A percentile compares a stretch with the other conserved stretches of the same genome.
Conservation (phyloP, 306 rosid genomes). For the Castanea sativa region DNA sequence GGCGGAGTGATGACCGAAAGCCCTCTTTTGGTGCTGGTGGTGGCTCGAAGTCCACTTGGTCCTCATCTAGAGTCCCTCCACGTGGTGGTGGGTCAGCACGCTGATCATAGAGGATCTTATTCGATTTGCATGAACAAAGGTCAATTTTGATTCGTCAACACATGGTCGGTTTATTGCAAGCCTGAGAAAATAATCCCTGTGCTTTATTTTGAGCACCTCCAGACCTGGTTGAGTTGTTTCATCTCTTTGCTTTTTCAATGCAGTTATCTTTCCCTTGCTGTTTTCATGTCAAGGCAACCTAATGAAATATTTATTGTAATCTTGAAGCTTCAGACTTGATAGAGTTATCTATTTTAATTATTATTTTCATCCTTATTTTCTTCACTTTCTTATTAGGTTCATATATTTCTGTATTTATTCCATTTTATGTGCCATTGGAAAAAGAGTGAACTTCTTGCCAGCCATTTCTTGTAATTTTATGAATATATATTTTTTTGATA, state of each 20-base stretch:
- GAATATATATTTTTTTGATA: no score
- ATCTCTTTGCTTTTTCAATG: neutral
- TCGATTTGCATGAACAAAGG: neutral
- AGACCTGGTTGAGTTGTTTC: neutral
- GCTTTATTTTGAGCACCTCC: neutral
- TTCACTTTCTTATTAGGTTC: neutral
- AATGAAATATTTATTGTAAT: neutral
- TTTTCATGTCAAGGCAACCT: neutral
- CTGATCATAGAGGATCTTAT: slow-evolving; percentile 24
- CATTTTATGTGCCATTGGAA: neutral
- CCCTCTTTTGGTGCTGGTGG: slow-evolving; percentile 41
- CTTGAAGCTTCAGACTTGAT: neutral
- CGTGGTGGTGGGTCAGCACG: slow-evolving; percentile 34
- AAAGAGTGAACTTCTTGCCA: neutral
- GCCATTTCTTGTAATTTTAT: neutral
- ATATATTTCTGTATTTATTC: neutral
- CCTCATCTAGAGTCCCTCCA: slow-evolving; percentile 57
- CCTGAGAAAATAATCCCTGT: neutral
- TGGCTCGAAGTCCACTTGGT: slow-evolving; percentile 64
- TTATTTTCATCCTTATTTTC: neutral
- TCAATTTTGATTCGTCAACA: neutral
- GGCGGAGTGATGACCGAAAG: slow-evolving; percentile 70
- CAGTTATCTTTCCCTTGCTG: neutral
- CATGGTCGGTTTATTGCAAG: neutral
- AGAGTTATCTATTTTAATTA: neutral